Conservation (phyloP, 768 basidiomycete genomes). For the Clavulina sp. region DNA sequence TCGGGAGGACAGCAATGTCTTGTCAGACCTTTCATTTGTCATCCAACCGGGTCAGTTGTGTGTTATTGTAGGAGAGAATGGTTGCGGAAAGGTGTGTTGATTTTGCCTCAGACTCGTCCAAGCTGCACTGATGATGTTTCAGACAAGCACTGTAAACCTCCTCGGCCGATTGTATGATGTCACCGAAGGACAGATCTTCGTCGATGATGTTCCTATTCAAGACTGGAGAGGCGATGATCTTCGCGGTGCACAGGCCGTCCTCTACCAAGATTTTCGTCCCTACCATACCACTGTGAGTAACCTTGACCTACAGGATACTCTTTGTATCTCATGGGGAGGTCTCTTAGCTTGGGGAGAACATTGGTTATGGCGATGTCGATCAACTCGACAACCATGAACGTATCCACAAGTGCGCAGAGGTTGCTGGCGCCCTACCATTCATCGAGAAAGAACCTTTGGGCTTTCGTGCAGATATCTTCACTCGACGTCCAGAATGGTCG, state of each 20-base stretch:
- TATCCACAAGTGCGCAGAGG: conserved; percentile 4
- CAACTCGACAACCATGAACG: conserved; percentile 12
- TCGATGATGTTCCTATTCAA: conserved; percentile 44
- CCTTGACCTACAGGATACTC: background rate
- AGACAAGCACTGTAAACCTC: too few species aligned
- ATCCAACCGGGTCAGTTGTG: background rate
- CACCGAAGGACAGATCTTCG: conserved; percentile 39
- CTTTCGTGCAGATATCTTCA: conserved; percentile 5
- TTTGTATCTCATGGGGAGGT: background rate
- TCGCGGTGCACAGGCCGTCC: conserved; percentile 20
- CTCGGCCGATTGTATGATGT: conserved; percentile 86
- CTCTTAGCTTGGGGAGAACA: conserved; percentile 8
- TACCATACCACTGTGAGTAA: conserved; percentile 24
- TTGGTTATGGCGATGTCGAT: conserved; percentile 26
- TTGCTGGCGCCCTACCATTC: conserved; percentile 8
- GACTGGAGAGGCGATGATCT: conserved; percentile 22
- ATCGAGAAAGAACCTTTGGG: conserved; percentile 8
- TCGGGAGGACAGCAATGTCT: background rate
- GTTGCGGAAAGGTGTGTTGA: too few species aligned
- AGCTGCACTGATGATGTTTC: too few species aligned
- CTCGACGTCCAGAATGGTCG: background rate
- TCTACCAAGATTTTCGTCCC: conserved; percentile 23
- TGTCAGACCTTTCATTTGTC: background rate
- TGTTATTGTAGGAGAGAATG: background rate
- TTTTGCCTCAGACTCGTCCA: too few species aligned